Percentiles rank a stretch among this genome's conserved stretches.
Evolutionary conservation across 2,329 filamentous ascomycete species (phyloP).

Genomic region (Metarhizium humberi): DNA sequence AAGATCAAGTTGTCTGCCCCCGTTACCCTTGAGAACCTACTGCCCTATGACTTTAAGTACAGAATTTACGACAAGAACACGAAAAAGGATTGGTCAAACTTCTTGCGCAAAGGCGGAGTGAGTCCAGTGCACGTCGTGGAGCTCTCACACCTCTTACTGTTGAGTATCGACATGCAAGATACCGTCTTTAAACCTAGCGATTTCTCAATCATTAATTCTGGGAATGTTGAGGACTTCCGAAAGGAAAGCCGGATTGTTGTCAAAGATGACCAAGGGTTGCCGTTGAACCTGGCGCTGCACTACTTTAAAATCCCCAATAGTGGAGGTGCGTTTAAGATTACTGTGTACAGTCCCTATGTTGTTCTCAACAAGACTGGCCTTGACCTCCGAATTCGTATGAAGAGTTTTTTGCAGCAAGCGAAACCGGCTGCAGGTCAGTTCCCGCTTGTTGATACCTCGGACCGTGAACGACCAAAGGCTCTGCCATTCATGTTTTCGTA

Average conservation of each 20-base stretch:
- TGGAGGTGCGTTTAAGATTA: constrained; percentile 92
- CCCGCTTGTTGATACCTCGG: constrained; percentile 39
- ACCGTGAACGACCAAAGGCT: constrained; percentile 57
- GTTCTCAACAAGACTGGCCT: constrained; percentile 92
- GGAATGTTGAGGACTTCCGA: constrained; percentile 76
- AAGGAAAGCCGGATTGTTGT: constrained; percentile 71
- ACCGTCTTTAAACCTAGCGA: constrained; percentile 91
- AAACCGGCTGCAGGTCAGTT: constrained; percentile 77
- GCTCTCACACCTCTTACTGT: constrained; percentile 80
- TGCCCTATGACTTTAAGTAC: constrained; percentile 99
- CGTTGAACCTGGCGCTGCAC: constrained; percentile 75
- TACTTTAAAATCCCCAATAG: constrained; percentile 87
- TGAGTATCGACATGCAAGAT: constrained; percentile 95
- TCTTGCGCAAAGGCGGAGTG: constrained; percentile 88
- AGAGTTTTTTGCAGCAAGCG: constrained; percentile 77
- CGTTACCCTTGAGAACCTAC: constrained; percentile 84
- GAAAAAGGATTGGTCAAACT: constrained; percentile 98
- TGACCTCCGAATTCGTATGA: constrained; percentile 77
- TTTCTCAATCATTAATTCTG: constrained; percentile 93
- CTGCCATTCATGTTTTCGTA: constrained; percentile 96
- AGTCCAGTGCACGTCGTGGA: constrained; percentile 97
- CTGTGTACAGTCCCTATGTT: constrained; percentile 89
- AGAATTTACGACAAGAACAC: constrained; percentile 98
- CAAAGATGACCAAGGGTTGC: constrained; percentile 74
- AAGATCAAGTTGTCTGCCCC: constrained; percentile 83